phyloP scores from a whole-genome alignment of 306 rosid genomes.

The Cicer bijugum region DNA sequence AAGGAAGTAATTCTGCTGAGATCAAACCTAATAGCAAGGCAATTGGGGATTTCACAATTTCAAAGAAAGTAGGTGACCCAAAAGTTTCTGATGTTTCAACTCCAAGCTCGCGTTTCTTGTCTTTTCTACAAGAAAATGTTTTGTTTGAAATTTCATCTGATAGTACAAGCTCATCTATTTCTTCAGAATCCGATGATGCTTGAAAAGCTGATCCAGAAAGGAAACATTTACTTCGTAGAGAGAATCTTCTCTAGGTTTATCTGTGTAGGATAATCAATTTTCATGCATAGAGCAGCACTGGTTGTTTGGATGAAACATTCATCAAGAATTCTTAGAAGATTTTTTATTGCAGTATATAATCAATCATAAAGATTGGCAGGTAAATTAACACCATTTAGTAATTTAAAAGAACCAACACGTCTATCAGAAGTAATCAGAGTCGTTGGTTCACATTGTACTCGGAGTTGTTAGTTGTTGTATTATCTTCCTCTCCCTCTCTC shows the following conservation, averaged over 20 bases:
- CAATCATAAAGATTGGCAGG: neutral
- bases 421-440: neutral
- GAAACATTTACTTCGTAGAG: neutral
- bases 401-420: neutral
- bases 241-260: neutral
- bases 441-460: neutral
- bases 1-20: conserved; percentile 34
- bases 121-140: conserved; percentile 34
- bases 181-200: conserved; percentile 54
- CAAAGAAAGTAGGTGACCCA: conserved; percentile 45
- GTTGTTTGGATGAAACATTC: conserved; percentile 9
- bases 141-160: conserved; percentile 51
- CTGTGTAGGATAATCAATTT: conserved; percentile 3
- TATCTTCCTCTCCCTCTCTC: neutral
- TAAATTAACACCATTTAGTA: neutral
- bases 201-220: conserved; percentile 14
- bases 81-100: conserved; percentile 26
- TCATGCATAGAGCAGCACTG: conserved; percentile 8
- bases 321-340: neutral
- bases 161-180: conserved; percentile 49
- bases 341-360: neutral
- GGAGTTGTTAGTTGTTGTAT: neutral
- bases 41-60: conserved; percentile 1
- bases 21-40: conserved; percentile 30
- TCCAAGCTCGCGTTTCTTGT: conserved; percentile 10